Conservation (phyloP, 352 stramenopile species). For the Globisporangium radiosum region DNA sequence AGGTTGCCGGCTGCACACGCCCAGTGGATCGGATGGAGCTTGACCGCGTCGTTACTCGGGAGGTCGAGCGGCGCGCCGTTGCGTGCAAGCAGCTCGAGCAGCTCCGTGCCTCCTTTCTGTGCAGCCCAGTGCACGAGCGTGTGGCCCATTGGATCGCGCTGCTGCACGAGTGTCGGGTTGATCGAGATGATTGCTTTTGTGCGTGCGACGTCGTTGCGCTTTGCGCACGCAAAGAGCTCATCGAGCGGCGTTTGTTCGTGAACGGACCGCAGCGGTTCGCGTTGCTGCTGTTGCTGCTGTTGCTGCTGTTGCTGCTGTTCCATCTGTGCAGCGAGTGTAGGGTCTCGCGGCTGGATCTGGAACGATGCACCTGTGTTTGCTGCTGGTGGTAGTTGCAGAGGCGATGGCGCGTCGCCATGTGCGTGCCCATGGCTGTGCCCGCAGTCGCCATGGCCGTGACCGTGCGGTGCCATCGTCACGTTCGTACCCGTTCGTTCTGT, state of each 20-base stretch:
- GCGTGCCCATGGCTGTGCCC: slow-evolving; percentile 7
- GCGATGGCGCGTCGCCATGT: not conserved
- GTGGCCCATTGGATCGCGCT: slow-evolving; percentile 56
- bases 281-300: not conserved
- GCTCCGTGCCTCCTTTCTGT: slow-evolving; percentile 40
- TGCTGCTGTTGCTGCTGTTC: not conserved
- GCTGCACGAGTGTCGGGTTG: slow-evolving; percentile 22
- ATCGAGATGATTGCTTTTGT: slow-evolving; percentile 37
- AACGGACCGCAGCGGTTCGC: not conserved
- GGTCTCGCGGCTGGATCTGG: slow-evolving; percentile 8
- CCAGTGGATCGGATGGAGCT: slow-evolving; percentile 82
- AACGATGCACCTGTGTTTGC: not conserved
- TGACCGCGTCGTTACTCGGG: slow-evolving; percentile 49
- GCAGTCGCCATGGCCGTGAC: slow-evolving; percentile 1
- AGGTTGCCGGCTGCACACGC: slow-evolving; percentile 73
- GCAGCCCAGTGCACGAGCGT: slow-evolving; percentile 69
- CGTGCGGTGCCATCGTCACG: slow-evolving; percentile 7
- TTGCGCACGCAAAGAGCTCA: slow-evolving; percentile 59
- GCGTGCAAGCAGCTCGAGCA: slow-evolving; percentile 49
- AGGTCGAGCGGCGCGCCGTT: slow-evolving; percentile 45
- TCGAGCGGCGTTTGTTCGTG: slow-evolving; percentile 34
- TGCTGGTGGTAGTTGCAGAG: not conserved
- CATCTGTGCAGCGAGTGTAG: not conserved
- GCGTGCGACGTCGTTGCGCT: slow-evolving; percentile 43
- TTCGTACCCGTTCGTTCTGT: not conserved